phyloP scores from a whole-genome alignment of 305 asterid genomes.

The Fraxinus floribunda region DNA sequence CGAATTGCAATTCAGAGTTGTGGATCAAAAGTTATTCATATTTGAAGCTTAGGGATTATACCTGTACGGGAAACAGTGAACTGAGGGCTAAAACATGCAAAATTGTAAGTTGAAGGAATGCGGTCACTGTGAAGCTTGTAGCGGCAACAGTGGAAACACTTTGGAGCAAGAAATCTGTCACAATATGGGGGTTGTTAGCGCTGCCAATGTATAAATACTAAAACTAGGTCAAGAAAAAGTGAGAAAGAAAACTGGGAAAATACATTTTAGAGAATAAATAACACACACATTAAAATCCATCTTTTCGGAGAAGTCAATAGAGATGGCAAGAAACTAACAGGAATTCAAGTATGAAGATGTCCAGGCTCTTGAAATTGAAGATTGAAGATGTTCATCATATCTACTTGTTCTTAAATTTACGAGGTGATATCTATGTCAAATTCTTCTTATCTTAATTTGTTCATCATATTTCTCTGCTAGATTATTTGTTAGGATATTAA shows the following conservation, averaged over 20 bases:
- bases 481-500: no score
- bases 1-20: no score
- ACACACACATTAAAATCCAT: background rate
- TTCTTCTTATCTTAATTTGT: no score
- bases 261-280: background rate
- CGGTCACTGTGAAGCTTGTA: background rate
- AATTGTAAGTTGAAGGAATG: background rate
- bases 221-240: background rate
- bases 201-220: background rate
- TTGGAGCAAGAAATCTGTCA: background rate
- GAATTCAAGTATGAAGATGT: background rate
- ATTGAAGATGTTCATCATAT: no score
- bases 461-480: no score
- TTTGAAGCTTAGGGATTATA: background rate
- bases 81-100: background rate
- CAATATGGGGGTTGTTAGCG: background rate
- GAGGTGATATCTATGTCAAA: no score
- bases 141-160: background rate
- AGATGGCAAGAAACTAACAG: background rate
- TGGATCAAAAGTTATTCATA: background rate
- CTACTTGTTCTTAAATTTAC: no score
- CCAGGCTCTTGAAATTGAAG: background rate
- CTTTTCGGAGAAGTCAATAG: background rate
- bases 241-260: background rate
- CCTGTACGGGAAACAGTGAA: background rate